Percentiles rank a stretch among this genome's conserved stretches.
Evolutionary conservation across 2,329 filamentous ascomycete genomes (phyloP).

Genomic region (Botrytis deweyae): DNA sequence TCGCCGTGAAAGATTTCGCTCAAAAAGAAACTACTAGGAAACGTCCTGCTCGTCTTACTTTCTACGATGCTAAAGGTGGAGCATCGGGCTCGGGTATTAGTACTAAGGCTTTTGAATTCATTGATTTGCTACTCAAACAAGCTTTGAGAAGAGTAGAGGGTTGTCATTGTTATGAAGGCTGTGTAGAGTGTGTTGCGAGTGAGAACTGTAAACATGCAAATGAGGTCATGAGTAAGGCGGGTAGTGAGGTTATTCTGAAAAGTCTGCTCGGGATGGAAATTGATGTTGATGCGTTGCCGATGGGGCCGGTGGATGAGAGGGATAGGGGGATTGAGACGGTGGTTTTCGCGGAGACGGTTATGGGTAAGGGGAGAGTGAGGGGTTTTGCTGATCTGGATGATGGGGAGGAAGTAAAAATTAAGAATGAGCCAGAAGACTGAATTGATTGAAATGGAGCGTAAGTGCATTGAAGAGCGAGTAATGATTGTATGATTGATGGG

Average conservation of each 20-base stretch:
- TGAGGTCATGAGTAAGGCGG: slow-evolving; percentile 90
- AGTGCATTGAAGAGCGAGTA: neutral
- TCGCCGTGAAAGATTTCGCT: slow-evolving; percentile 82
- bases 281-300: slow-evolving; percentile 79
- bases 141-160: slow-evolving; percentile 73
- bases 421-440: slow-evolving; percentile 36
- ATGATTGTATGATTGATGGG: neutral
- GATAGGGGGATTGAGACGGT: slow-evolving; percentile 81
- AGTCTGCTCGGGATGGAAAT: slow-evolving; percentile 73
- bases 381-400: slow-evolving; percentile 34
- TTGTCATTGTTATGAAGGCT: slow-evolving; percentile 77
- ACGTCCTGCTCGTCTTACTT: slow-evolving; percentile 82
- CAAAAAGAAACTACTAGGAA: slow-evolving; percentile 69
- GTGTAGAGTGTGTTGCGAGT: slow-evolving; percentile 84
- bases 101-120: slow-evolving; percentile 90
- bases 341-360: slow-evolving; percentile 54
- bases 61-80: slow-evolving; percentile 94
- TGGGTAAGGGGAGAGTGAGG: slow-evolving; percentile 34
- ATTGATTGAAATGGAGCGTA: fast-evolving
- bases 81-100: slow-evolving; percentile 80
- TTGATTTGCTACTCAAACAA: slow-evolving; percentile 73
- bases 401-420: slow-evolving; percentile 33
- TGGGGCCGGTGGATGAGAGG: slow-evolving; percentile 72
- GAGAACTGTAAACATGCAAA: slow-evolving; percentile 84
- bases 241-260: slow-evolving; percentile 77